Conservation (phyloP, 2,329 filamentous ascomycete genomes). For the Exophiala bonariae region DNA sequence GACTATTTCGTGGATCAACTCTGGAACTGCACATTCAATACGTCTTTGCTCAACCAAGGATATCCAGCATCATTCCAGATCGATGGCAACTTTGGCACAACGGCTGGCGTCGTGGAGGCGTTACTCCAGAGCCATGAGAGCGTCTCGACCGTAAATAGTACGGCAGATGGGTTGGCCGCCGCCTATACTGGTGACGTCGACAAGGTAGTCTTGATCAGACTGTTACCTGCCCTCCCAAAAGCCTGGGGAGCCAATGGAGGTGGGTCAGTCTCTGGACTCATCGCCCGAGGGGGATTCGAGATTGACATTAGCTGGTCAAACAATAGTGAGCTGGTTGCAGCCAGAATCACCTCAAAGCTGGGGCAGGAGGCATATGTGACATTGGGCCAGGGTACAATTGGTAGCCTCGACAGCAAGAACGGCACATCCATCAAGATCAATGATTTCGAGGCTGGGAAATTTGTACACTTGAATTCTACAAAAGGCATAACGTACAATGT, state of each 20-base stretch:
- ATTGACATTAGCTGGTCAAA: slow-evolving; percentile 41
- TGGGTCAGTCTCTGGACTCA: slow-evolving; percentile 36
- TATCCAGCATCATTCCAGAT: slow-evolving; percentile 50
- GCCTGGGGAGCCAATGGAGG: slow-evolving; percentile 31
- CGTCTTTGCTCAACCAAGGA: slow-evolving; percentile 45
- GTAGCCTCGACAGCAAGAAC: background rate
- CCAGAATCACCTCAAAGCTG: slow-evolving; percentile 1
- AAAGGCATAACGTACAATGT: slow-evolving; percentile 1
- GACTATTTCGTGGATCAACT: slow-evolving; percentile 42
- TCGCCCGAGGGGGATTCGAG: slow-evolving; percentile 37
- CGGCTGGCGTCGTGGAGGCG: slow-evolving; percentile 49
- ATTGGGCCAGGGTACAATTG: background rate
- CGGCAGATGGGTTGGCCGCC: no score
- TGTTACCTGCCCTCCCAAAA: slow-evolving; percentile 41
- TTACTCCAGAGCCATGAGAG: slow-evolving; percentile 39
- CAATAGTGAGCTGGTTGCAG: background rate
- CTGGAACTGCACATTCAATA: slow-evolving; percentile 39
- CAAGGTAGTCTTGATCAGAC: slow-evolving; percentile 32
- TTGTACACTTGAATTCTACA: background rate
- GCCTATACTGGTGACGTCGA: slow-evolving; percentile 12
- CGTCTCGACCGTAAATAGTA: no score
- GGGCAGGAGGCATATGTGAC: slow-evolving; percentile 5
- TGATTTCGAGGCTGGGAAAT: background rate
- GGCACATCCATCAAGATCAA: slow-evolving; percentile 1
- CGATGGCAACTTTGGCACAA: slow-evolving; percentile 52